A percentile compares a stretch with the other conserved stretches of the same genome.
These are phyloP conservation scores for Arthrobotrys sphaeroides DNA, from an alignment of 2,329 filamentous ascomycete species.

Conservation along the genomic window DNA sequence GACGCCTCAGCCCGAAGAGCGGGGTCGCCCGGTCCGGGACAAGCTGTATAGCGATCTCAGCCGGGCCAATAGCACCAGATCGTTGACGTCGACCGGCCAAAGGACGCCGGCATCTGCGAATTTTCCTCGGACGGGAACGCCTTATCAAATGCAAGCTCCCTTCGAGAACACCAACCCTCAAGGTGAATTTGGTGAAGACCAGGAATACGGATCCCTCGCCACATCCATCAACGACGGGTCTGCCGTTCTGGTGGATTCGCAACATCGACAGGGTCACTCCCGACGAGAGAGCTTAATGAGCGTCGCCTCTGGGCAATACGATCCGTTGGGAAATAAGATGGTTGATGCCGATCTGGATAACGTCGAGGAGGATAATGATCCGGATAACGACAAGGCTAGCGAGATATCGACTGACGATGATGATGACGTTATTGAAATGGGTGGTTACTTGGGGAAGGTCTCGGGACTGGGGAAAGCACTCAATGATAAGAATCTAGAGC, in stretches of 20 bases:
- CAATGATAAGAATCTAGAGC: constrained; percentile 49
- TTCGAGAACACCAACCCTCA: constrained; percentile 41
- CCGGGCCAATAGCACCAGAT: constrained; percentile 39
- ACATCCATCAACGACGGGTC: constrained; percentile 49
- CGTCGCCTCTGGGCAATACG: constrained; percentile 39
- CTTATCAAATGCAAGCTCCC: constrained; percentile 31
- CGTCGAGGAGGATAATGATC: constrained; percentile 27
- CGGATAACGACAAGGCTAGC: constrained; percentile 43
- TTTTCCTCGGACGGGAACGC: constrained; percentile 26
- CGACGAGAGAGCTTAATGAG: constrained; percentile 48
- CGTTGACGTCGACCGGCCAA: constrained; percentile 37
- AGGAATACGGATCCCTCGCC: constrained; percentile 38
- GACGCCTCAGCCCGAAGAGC: constrained; percentile 45
- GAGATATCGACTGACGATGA: constrained; percentile 53
- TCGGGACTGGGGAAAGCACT: constrained; percentile 48
- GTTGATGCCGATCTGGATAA: constrained; percentile 38
- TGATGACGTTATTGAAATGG: constrained; percentile 45
- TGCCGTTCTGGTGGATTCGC: constrained; percentile 32
- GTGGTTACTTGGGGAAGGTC: constrained; percentile 52
- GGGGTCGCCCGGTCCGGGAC: constrained; percentile 15
- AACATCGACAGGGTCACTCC: constrained; percentile 38
- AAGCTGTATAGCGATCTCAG: constrained; percentile 37
- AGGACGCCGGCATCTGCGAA: constrained; percentile 41
- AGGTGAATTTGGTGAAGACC: constrained; percentile 32
- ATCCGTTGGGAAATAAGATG: constrained; percentile 26